These are phyloP conservation scores for Filobasidium floriforme DNA, from an alignment of 768 basidiomycete species.

Conservation along the genomic window DNA sequence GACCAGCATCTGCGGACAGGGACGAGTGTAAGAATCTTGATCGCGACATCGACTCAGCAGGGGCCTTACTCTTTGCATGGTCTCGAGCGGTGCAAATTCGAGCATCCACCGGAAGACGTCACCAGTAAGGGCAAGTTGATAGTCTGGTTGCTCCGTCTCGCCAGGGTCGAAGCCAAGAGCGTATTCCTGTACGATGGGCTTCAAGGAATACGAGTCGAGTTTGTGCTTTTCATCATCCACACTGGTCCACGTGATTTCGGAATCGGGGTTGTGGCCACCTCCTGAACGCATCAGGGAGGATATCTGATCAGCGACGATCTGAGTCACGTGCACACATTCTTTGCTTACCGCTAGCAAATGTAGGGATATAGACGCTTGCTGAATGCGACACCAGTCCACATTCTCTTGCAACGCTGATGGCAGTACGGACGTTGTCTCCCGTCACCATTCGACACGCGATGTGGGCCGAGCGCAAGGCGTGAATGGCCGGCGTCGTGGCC, in stretches of 20 bases:
- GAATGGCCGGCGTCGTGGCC: constrained; percentile 82
- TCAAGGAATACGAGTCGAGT: constrained; percentile 79
- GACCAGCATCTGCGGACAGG: constrained; percentile 71
- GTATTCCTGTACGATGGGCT: constrained; percentile 60
- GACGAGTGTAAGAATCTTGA: background rate
- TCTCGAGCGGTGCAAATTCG: constrained; percentile 86
- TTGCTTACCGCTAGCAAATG: constrained; percentile 61
- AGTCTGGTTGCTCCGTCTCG: constrained; percentile 73
- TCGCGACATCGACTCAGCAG: background rate
- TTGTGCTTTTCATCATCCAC: constrained; percentile 80
- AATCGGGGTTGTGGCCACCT: constrained; percentile 21
- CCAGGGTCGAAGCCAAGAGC: constrained; percentile 56
- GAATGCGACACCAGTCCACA: constrained; percentile 80
- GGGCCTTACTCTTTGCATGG: constrained; percentile 67
- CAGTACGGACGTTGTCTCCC: constrained; percentile 92
- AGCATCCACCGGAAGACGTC: constrained; percentile 98
- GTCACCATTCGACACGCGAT: constrained; percentile 96
- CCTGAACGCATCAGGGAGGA: too few species aligned
- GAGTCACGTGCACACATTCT: background rate
- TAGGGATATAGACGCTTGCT: constrained; percentile 78
- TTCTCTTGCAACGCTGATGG: constrained; percentile 92
- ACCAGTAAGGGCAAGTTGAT: constrained; percentile 82
- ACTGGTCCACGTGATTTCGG: constrained; percentile 79
- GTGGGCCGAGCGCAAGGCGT: constrained; percentile 78
- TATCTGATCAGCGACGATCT: background rate